These are phyloP conservation scores for Colletotrichum limetticola DNA, from an alignment of 2,329 filamentous ascomycete genomes.

Conservation along the genomic window DNA sequence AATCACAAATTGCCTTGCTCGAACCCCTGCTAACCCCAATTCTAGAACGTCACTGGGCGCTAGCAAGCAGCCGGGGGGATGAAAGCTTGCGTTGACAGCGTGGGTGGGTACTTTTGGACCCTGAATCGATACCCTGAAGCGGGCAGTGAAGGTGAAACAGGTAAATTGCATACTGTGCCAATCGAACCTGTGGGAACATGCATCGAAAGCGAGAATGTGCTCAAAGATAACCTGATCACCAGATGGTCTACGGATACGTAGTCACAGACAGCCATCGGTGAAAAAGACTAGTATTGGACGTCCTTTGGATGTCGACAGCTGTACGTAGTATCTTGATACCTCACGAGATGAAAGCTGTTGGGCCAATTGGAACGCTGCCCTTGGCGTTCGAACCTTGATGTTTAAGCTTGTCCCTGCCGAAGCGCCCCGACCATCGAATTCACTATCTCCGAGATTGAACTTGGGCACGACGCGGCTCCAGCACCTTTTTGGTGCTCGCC, in stretches of 20 bases:
- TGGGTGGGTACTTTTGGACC: neutral
- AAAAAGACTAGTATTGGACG: no score
- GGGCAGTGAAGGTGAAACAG: neutral
- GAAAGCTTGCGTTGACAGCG: constrained; percentile 3
- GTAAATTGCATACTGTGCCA: neutral
- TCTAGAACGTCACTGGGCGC: neutral
- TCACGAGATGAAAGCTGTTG: neutral
- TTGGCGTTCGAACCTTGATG: neutral
- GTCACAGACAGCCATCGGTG: neutral
- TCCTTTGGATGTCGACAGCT: no score
- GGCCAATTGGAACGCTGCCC: neutral
- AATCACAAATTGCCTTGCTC: neutral
- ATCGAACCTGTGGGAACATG: neutral
- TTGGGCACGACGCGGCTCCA: neutral
- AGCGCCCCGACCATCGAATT: neutral
- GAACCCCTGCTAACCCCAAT: neutral
- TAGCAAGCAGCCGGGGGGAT: neutral
- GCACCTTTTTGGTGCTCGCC: neutral
- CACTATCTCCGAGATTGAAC: neutral
- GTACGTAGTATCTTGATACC: neutral
- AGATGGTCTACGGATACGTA: neutral
- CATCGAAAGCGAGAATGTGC: neutral
- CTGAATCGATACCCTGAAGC: neutral
- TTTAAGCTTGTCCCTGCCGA: neutral
- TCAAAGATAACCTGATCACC: neutral